phyloP scores from a whole-genome alignment of 169 alveolate genomes.

The Cryptosporidium ryanae region DNA sequence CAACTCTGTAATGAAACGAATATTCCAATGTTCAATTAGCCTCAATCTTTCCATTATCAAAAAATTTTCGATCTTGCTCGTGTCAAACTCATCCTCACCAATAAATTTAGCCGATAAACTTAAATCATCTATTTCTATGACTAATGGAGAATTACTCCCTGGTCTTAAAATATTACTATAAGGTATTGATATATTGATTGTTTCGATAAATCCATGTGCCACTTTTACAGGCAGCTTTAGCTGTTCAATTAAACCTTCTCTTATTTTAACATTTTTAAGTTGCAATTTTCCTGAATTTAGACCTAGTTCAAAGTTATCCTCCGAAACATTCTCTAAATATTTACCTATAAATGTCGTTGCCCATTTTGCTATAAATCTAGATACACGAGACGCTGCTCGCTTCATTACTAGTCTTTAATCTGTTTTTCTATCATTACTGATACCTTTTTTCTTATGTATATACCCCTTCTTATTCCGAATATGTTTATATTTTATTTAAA shows the following conservation, averaged over 20 bases:
- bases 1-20: slow-evolving; percentile 45
- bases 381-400: slow-evolving; percentile 75
- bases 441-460: not conserved
- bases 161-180: slow-evolving; percentile 65
- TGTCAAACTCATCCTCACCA: slow-evolving; percentile 27
- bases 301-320: slow-evolving; percentile 70
- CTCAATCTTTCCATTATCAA: slow-evolving; percentile 35
- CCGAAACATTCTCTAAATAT: slow-evolving; percentile 73
- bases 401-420: slow-evolving; percentile 19
- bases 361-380: slow-evolving; percentile 71
- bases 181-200: slow-evolving; percentile 66
- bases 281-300: slow-evolving; percentile 62
- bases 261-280: slow-evolving; percentile 49
- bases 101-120: slow-evolving; percentile 34
- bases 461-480: not conserved
- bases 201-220: slow-evolving; percentile 36
- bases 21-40: slow-evolving; percentile 69
- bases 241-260: slow-evolving; percentile 48
- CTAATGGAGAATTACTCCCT: slow-evolving; percentile 53
- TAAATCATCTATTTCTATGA: slow-evolving; percentile 65
- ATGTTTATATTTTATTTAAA: not conserved
- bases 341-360: slow-evolving; percentile 74
- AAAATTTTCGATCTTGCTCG: slow-evolving; percentile 34
- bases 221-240: slow-evolving; percentile 49
- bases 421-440: slow-evolving; percentile 3